Evolutionary conservation across 306 rosid genomes (phyloP), one percentile per base, ranked within the genome.

Genomic region (Dryas octopetala): DNA sequence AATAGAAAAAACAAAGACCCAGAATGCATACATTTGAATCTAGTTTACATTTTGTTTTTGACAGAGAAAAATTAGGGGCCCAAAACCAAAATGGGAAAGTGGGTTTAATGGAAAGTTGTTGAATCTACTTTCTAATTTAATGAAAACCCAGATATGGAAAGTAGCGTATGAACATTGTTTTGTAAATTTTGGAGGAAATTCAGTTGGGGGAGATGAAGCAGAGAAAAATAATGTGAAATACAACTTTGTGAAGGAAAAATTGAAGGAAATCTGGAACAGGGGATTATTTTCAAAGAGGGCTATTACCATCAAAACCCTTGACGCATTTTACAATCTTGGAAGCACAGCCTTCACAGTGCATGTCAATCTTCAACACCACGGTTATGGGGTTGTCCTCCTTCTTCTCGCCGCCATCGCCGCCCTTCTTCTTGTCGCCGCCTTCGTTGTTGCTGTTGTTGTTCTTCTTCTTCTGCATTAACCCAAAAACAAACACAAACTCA

Each of bases 341-440:
- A 28, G 91, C 81, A 50, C 98, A 93, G 16, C 97, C 97, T 1
- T 86, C 89, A 43, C 93, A 91, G 71, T 91, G 93, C 86, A 91
- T 84, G 71, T 86, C 92, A 6, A 89, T 53, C 49, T 88, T 91
- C 70, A 88, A 71, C 1, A 93, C 85, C 6, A 86, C 47, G 0
- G 90, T 74, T 51, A 54, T 62, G 0, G 85, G 76, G 45, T 17
- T 71, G 8, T 81, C 74, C 0, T 86, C 86, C 49, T 86, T 75
- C 83, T 79, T 82, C 74, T 79, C 84, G 1, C 71, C 83, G 38
- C 68, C 90, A 14, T 55, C 82, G 26, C 17, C 74, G 3, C 66
- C 43, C 9, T 81, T 77, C 70, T 80, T 80, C 85, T 91, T 90
- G 43, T 66, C 74, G 48, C 65, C 80, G 41, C 70, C 74, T 17